These are phyloP conservation scores for Hypholoma fasciculare DNA, from an alignment of 768 basidiomycete genomes.

Conservation along the genomic window DNA sequence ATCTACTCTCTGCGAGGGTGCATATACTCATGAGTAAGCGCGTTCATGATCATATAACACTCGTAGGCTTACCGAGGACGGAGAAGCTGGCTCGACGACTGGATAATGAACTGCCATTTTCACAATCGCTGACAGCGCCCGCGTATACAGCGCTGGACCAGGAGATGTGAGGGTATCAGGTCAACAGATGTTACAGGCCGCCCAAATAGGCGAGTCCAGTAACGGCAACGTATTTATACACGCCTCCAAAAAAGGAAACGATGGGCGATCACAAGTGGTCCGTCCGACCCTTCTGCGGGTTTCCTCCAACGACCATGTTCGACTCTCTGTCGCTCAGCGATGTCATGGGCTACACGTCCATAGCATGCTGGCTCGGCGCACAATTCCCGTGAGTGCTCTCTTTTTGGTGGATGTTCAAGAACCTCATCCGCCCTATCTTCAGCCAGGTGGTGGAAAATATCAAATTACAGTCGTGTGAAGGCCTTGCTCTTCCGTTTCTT, in stretches of 20 bases:
- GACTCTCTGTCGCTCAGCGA: slow-evolving; percentile 50
- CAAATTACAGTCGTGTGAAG: slow-evolving; percentile 75
- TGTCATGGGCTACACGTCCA: slow-evolving; percentile 68
- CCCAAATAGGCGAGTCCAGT: too few relatives aligned
- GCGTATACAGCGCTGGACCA: background rate
- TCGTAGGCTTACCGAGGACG: background rate
- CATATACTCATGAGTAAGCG: background rate
- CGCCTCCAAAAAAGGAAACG: slow-evolving; percentile 8
- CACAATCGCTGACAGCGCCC: background rate
- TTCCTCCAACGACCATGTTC: slow-evolving; percentile 25
- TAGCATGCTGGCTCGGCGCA: slow-evolving; percentile 81
- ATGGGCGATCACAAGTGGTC: background rate
- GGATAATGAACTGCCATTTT: too few relatives aligned
- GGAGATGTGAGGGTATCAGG: background rate
- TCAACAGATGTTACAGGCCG: too few relatives aligned
- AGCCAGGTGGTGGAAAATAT: slow-evolving; percentile 88
- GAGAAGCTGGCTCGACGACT: background rate
- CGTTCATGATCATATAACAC: background rate
- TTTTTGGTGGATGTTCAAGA: background rate
- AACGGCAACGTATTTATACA: slow-evolving; percentile 1
- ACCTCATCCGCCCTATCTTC: slow-evolving; percentile 7
- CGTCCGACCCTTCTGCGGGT: slow-evolving; percentile 13
- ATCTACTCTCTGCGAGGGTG: background rate
- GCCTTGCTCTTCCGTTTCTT: slow-evolving; percentile 91
- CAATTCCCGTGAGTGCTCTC: slow-evolving; percentile 76